phyloP scores from a whole-genome alignment of 192 early-diverging fungal genomes.

The Bifiguratus adelaidae region DNA sequence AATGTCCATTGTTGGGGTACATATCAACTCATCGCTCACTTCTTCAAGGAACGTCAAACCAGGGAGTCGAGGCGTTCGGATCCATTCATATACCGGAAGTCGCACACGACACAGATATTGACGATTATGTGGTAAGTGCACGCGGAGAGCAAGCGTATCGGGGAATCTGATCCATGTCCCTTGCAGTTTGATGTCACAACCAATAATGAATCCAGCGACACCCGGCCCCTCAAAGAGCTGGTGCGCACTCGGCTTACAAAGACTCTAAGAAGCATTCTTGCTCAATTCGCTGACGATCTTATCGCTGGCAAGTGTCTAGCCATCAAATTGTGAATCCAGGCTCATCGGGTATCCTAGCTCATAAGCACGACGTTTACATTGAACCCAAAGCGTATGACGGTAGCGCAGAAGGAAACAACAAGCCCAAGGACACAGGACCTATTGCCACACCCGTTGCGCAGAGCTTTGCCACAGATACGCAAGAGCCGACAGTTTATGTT shows the following conservation, averaged over 20 bases:
- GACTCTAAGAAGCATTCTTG: constrained; percentile 47
- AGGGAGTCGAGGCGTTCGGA: constrained; percentile 55
- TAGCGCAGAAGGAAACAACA: too few species aligned
- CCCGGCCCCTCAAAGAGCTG: constrained; percentile 51
- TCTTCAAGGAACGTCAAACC: constrained; percentile 28
- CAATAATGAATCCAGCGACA: constrained; percentile 34
- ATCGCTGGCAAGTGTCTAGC: constrained; percentile 32
- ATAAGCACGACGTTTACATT: constrained; percentile 79
- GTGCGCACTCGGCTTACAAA: constrained; percentile 57
- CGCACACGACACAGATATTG: constrained; percentile 76
- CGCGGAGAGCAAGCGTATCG: too few species aligned
- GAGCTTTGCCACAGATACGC: too few species aligned
- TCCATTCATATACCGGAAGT: constrained; percentile 82
- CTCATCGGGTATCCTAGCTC: constrained; percentile 21
- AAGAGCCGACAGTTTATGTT: too few species aligned
- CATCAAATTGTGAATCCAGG: not conserved
- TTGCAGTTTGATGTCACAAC: constrained; percentile 58
- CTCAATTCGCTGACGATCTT: constrained; percentile 57
- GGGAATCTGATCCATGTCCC: too few species aligned
- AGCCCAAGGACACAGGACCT: too few species aligned
- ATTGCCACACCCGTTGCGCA: too few species aligned
- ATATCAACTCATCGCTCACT: not conserved
- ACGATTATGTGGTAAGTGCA: constrained; percentile 75
- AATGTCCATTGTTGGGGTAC: not conserved
- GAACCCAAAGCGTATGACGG: too few species aligned